phyloP scores from a whole-genome alignment of 768 basidiomycete genomes.

The Lactarius psammicola region DNA sequence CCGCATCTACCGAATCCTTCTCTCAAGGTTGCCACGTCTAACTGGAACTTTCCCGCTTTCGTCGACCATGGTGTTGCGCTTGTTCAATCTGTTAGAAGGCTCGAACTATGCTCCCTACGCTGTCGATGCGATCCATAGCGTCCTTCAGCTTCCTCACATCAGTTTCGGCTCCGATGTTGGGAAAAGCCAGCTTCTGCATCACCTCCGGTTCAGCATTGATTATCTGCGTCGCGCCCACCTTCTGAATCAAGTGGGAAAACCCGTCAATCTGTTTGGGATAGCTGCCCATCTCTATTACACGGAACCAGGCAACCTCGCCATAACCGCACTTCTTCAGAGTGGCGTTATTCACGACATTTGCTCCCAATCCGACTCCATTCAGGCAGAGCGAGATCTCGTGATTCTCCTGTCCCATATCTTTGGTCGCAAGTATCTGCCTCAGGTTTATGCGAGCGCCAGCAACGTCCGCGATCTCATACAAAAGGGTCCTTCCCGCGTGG shows the following conservation, averaged over 20 bases:
- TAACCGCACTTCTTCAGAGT: slow-evolving; percentile 54
- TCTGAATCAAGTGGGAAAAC: slow-evolving; percentile 52
- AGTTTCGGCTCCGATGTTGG: slow-evolving; percentile 56
- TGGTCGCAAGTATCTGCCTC: slow-evolving; percentile 54
- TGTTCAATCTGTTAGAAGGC: slow-evolving; percentile 65
- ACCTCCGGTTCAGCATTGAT: slow-evolving; percentile 68
- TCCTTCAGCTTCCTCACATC: slow-evolving; percentile 58
- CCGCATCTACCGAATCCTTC: slow-evolving; percentile 58
- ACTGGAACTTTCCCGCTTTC: slow-evolving; percentile 66
- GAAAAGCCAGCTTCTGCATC: slow-evolving; percentile 57
- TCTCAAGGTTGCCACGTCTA: slow-evolving; percentile 62
- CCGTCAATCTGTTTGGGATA: slow-evolving; percentile 55
- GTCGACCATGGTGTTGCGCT: slow-evolving; percentile 59
- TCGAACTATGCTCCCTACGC: slow-evolving; percentile 52
- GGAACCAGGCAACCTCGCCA: slow-evolving; percentile 68
- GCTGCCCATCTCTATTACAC: slow-evolving; percentile 60
- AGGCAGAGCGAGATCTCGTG: slow-evolving; percentile 52
- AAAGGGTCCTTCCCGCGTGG: slow-evolving; percentile 54
- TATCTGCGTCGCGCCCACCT: slow-evolving; percentile 60
- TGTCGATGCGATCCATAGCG: slow-evolving; percentile 47
- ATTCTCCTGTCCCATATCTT: slow-evolving; percentile 64
- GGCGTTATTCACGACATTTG: slow-evolving; percentile 62
- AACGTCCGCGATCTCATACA: slow-evolving; percentile 39
- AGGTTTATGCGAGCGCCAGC: slow-evolving; percentile 41
- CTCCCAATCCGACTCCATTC: slow-evolving; percentile 37